Base-by-base conservation (phyloP, 2,329 filamentous ascomycete genomes). In the Clonostachys rhizophaga region DNA sequence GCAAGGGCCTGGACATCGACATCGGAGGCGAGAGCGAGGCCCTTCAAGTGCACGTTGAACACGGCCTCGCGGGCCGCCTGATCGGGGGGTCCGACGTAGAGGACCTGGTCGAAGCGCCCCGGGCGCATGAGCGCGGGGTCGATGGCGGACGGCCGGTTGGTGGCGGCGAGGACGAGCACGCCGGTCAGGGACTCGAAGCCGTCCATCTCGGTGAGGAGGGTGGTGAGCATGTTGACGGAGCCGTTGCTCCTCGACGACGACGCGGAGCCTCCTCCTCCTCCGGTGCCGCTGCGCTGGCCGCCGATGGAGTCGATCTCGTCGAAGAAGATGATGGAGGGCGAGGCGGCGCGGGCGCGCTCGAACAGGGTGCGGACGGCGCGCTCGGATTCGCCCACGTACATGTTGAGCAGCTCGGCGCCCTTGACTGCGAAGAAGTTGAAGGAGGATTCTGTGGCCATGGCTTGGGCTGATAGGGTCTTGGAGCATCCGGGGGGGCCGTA, bases 321-420 rank as follows among this genome's bases (percentile, higher is more conserved):
- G 55, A 96, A 96, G 75, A 96, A 97, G 57, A 97, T 91, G 66
- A 96, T 92, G 62, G 88, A 91, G 1, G 92, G 92, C 45, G 85
- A 84, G 9, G 91, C 91, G n/a, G 86, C 84, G 40, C 87, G 79
- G 2, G 92, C 92, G 56, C 91, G 88, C 46, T 85, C 79, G 63
- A 97, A 96, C 2, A 96, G 81, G 47, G 90, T 87, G 36, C 92
- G 83, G 40, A 96, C 79, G 8, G 87, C 85, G 11, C 90, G 83
- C 68, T 97, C 92, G 3, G 91, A 92, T 65, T 97, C 92, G 51
- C 92, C 92, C 16, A 97, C 91, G 66, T 96, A 97, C 89, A 95
- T 96, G 68, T 91, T 95, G 50, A 96, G 83, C 12, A 96, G 79
- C 66, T 96, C 92, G 35, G 90, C 90, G 24, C 91, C 92, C 68